phyloP scores from a whole-genome alignment of 371 early-diverging fungal species.

The Fennellomyces sp. region DNA sequence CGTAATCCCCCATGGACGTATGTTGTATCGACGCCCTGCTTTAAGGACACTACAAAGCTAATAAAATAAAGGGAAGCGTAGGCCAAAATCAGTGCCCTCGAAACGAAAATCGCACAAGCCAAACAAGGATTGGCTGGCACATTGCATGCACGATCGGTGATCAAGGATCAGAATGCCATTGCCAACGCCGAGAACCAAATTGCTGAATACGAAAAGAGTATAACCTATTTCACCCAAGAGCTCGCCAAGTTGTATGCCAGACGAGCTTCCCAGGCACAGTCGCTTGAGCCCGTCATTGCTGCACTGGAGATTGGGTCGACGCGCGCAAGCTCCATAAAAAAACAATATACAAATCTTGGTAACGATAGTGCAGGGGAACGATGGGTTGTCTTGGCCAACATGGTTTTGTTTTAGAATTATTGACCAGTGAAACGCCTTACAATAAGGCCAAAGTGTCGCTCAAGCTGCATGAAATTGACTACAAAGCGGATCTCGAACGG shows the following conservation, averaged over 20 bases:
- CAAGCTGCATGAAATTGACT: constrained; percentile 82
- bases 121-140: constrained; percentile 71
- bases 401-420: constrained; percentile 68
- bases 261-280: constrained; percentile 2
- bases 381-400: too few species aligned
- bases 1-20: too few species aligned
- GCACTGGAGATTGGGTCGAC: background rate
- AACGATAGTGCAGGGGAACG: too few species aligned
- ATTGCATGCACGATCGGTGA: constrained; percentile 65
- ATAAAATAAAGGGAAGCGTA: background rate
- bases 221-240: constrained; percentile 81
- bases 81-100: background rate
- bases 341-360: constrained; percentile 58
- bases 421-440: constrained; percentile 77
- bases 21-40: too few species aligned
- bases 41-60: too few species aligned
- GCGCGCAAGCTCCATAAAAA: constrained; percentile 10
- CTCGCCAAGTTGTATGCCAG: constrained; percentile 61
- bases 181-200: constrained; percentile 82
- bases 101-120: constrained; percentile 60
- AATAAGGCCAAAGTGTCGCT: constrained; percentile 85
- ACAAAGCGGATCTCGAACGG: constrained; percentile 89
- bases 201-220: constrained; percentile 77
- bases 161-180: constrained; percentile 69
- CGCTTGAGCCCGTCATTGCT: background rate